These are phyloP conservation scores for Solanum chiquidenum DNA, from an alignment of 257 asterid genomes.

Conservation along the genomic window DNA sequence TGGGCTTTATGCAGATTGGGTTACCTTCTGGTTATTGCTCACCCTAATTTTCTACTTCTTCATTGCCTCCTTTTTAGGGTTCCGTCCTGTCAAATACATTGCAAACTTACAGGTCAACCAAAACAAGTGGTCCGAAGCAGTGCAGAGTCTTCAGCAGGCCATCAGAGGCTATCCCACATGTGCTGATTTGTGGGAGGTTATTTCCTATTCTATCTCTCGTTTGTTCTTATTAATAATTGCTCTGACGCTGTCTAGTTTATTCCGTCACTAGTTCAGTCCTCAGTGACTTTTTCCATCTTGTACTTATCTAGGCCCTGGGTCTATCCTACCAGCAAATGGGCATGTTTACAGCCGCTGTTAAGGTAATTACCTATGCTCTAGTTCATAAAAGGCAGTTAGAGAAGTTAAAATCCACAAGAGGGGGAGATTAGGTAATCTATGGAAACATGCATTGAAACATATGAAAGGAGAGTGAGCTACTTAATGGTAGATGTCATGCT, in stretches of 20 bases:
- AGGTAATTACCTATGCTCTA: conserved; percentile 31
- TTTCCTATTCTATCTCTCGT: not conserved
- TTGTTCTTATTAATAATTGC: not conserved
- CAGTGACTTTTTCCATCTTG: conserved; percentile 9
- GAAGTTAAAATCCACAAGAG: not conserved
- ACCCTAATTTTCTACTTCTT: not conserved
- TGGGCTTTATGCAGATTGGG: conserved; percentile 94
- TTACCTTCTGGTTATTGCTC: conserved; percentile 59
- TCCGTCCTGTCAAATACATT: not conserved
- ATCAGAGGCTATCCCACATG: conserved; percentile 84
- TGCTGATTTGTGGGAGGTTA: conserved; percentile 96
- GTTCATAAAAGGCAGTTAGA: not conserved
- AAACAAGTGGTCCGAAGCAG: conserved; percentile 87
- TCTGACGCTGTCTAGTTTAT: not conserved
- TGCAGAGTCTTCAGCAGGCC: conserved; percentile 84
- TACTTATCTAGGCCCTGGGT: conserved; percentile 55
- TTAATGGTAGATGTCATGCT: not conserved
- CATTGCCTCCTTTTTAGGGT: not conserved
- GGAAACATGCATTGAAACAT: not conserved
- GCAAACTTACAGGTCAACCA: conserved; percentile 50
- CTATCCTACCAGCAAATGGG: conserved; percentile 92
- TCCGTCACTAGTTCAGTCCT: not conserved
- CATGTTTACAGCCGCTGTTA: conserved; percentile 93
- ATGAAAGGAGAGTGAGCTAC: not conserved
- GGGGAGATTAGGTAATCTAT: not conserved